phyloP scores from a whole-genome alignment of 257 asterid species.

The Jacaranda copaia region DNA sequence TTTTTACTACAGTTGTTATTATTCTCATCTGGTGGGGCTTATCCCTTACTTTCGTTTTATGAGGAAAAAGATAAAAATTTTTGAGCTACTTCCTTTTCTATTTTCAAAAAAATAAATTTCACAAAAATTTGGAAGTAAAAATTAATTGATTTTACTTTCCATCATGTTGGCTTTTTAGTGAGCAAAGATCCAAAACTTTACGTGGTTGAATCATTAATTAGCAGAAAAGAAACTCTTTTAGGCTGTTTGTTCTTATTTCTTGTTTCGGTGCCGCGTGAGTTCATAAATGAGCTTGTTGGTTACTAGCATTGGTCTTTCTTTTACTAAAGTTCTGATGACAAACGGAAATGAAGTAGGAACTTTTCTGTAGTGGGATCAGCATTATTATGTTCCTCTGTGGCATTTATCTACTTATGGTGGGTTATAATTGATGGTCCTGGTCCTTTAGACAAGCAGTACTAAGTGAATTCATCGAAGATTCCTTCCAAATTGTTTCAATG shows the following conservation, averaged over 20 bases:
- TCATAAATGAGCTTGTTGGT: slow-evolving; percentile 19
- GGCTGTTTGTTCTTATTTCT: slow-evolving; percentile 6
- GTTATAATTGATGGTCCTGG: slow-evolving; percentile 42
- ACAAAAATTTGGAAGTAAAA: background rate
- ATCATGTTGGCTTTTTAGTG: background rate
- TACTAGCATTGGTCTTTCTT: slow-evolving; percentile 32
- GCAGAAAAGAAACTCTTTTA: background rate
- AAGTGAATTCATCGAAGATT: slow-evolving; percentile 33
- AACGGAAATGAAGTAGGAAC: slow-evolving; percentile 31
- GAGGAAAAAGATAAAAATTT: background rate
- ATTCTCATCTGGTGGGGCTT: background rate
- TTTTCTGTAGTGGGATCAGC: slow-evolving; percentile 37
- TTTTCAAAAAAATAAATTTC: background rate
- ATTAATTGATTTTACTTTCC: background rate
- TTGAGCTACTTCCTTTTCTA: background rate
- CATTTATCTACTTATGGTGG: slow-evolving; percentile 33
- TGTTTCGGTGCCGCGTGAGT: slow-evolving; percentile 21
- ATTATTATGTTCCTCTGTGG: slow-evolving; percentile 46
- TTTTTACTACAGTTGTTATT: no score
- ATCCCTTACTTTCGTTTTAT: background rate
- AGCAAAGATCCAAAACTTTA: background rate
- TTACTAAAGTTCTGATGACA: slow-evolving; percentile 35
- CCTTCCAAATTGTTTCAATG: slow-evolving; percentile 16
- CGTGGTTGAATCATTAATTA: background rate
- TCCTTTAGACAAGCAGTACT: slow-evolving; percentile 13